These are phyloP conservation scores for Diaporthe nobilis DNA, from an alignment of 2,329 filamentous ascomycete species.

Conservation along the genomic window DNA sequence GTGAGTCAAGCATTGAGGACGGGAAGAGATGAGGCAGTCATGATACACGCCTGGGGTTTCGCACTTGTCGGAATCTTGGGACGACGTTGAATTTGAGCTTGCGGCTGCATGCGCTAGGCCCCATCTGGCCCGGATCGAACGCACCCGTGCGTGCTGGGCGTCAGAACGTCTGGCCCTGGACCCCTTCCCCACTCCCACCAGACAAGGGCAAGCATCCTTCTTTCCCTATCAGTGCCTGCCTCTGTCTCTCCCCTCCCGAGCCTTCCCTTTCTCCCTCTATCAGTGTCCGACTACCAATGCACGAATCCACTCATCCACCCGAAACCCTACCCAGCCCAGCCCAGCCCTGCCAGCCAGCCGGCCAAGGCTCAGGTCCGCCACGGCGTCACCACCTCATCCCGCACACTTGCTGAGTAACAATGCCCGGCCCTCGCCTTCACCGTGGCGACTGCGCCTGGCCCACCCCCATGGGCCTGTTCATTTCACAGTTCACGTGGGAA, in stretches of 20 bases:
- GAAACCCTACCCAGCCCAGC: background rate
- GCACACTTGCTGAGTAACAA: constrained; percentile 14
- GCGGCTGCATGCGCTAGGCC: constrained; percentile 36
- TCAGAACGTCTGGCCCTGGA: constrained; percentile 33
- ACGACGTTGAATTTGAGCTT: constrained; percentile 43
- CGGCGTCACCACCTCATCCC: background rate
- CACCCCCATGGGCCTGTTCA: constrained; percentile 10
- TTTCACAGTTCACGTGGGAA: constrained; percentile 16
- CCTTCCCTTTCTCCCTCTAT: background rate
- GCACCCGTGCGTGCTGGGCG: constrained; percentile 34
- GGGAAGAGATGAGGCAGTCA: constrained; percentile 52
- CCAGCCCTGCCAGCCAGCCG: background rate
- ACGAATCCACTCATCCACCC: background rate
- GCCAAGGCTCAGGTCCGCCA: background rate
- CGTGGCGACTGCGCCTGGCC: background rate
- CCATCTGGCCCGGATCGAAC: constrained; percentile 26
- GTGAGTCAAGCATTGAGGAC: constrained; percentile 47
- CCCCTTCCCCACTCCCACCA: constrained; percentile 18
- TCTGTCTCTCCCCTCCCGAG: background rate
- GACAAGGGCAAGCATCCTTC: constrained; percentile 25
- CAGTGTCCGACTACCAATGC: background rate
- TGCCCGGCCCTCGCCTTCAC: background rate
- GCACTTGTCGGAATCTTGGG: constrained; percentile 40
- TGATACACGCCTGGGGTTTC: constrained; percentile 53
- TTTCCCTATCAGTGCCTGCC: background rate